Conservation (phyloP, 768 basidiomycete genomes). For the Leccinellum luteum region DNA sequence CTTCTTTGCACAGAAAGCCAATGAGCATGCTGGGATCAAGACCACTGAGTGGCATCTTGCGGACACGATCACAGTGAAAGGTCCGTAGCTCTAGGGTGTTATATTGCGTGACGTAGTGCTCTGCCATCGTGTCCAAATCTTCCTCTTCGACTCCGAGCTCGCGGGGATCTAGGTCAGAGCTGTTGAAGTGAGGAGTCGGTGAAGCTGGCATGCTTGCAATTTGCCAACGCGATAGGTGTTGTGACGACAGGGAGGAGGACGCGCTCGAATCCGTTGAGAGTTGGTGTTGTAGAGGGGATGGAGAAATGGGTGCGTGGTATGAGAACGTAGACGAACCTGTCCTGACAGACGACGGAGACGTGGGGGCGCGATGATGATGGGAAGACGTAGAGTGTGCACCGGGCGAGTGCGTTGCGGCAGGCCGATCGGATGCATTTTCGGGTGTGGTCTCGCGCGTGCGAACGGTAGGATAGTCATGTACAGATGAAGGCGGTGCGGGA, state of each 20-base stretch:
- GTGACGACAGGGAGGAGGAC: slow-evolving; percentile 33
- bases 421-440: slow-evolving; percentile 29
- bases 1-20: slow-evolving; percentile 83
- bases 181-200: slow-evolving; percentile 19
- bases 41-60: slow-evolving; percentile 90
- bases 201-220: slow-evolving; percentile 22
- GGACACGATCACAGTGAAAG: slow-evolving; percentile 94
- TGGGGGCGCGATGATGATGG: slow-evolving; percentile 37
- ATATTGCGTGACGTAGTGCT: slow-evolving; percentile 75
- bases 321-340: slow-evolving; percentile 52
- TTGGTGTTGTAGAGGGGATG: slow-evolving; percentile 65
- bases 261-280: slow-evolving; percentile 43
- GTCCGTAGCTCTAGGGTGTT: slow-evolving; percentile 69
- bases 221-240: slow-evolving; percentile 30
- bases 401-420: slow-evolving; percentile 26
- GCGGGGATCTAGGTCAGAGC: slow-evolving; percentile 36
- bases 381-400: slow-evolving; percentile 17
- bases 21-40: slow-evolving; percentile 97
- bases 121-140: slow-evolving; percentile 46
- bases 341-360: slow-evolving; percentile 51
- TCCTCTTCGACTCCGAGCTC: slow-evolving; percentile 34
- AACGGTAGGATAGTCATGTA: slow-evolving; percentile 21
- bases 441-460: slow-evolving; percentile 31
- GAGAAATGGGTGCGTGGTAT: slow-evolving; percentile 57
- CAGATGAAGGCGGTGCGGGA: slow-evolving; percentile 36